Evolutionary conservation across 148 eudicot genomes (phyloP).

Genomic region (Cornus florida): DNA sequence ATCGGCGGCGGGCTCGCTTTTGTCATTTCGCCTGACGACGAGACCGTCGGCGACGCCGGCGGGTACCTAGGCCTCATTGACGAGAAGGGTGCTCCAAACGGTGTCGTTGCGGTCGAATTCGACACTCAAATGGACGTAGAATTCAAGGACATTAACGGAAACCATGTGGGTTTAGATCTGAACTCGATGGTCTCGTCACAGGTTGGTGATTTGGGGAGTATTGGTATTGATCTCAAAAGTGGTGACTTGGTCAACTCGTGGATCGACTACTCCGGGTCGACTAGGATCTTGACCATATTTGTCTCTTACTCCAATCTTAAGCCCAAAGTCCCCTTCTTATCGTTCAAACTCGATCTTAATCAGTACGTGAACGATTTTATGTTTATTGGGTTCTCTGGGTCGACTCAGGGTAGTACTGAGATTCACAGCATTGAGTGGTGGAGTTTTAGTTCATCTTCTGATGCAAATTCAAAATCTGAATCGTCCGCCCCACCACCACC

Average conservation of each 20-base stretch:
- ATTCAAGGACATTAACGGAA: conserved; percentile 69
- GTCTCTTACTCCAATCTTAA: conserved; percentile 76
- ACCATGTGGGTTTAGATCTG: conserved; percentile 85
- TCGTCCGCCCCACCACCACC: conserved; percentile 34
- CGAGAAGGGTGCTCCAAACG: conserved; percentile 23
- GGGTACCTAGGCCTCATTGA: conserved; percentile 44
- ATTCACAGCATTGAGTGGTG: conserved; percentile 79
- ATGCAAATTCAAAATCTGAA: conserved; percentile 10
- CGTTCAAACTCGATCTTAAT: conserved; percentile 40
- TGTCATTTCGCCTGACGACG: conserved; percentile 51
- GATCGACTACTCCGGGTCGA: conserved; percentile 71
- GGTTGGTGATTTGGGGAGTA: conserved; percentile 49
- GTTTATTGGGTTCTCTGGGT: conserved; percentile 83
- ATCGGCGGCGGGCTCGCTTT: conserved; percentile 88
- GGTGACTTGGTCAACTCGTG: conserved; percentile 75
- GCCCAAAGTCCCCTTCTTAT: conserved; percentile 56
- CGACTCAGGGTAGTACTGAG: conserved; percentile 94
- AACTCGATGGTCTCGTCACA: conserved; percentile 52
- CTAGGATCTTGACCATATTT: conserved; percentile 32
- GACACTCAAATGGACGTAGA: conserved; percentile 84
- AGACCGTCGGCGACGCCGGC: conserved; percentile 49
- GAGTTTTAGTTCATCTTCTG: conserved; percentile 74
- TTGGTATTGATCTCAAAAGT: conserved; percentile 68
- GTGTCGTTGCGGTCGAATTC: conserved; percentile 75
- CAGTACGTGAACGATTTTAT: conserved; percentile 49